Evolutionary conservation across 163 green algal genomes (phyloP).

Genomic region (Prototheca cutis): DNA sequence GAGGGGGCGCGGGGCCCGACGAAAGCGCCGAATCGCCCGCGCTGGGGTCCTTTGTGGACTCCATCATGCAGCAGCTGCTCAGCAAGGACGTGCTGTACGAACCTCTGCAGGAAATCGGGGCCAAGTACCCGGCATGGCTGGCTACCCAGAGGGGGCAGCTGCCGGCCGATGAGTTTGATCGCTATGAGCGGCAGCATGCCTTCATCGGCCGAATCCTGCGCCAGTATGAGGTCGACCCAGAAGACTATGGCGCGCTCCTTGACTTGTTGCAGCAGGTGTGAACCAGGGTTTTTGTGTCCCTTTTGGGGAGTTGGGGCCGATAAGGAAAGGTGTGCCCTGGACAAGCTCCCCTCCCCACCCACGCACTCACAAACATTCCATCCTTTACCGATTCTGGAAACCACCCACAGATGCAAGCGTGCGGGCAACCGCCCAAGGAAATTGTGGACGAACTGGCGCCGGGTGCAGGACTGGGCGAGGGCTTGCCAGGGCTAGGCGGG

Average conservation of each 20-base stretch:
- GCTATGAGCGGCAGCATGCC: slow-evolving; percentile 55
- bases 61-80: slow-evolving; percentile 77
- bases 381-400: not conserved
- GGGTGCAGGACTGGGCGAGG: not conserved
- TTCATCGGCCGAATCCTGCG: slow-evolving; percentile 51
- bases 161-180: slow-evolving; percentile 37
- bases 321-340: not conserved
- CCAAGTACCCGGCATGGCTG: slow-evolving; percentile 73
- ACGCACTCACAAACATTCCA: not conserved
- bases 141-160: slow-evolving; percentile 33
- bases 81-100: slow-evolving; percentile 82
- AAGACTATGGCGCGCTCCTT: slow-evolving; percentile 51
- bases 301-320: not conserved
- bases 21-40: not conserved
- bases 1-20: not conserved
- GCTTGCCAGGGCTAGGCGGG: slow-evolving; percentile 10
- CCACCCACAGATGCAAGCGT: slow-evolving; percentile 65
- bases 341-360: not conserved
- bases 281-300: not conserved
- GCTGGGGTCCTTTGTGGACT: slow-evolving; percentile 57
- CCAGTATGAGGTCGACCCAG: slow-evolving; percentile 58
- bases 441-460: slow-evolving; percentile 76
- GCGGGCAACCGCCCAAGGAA: slow-evolving; percentile 66
- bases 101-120: slow-evolving; percentile 75
- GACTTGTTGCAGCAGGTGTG: slow-evolving; percentile 47